Evolutionary conservation across 1,284 basidiomycete genomes (phyloP).

Genomic region (Ustilago xerochloae): DNA sequence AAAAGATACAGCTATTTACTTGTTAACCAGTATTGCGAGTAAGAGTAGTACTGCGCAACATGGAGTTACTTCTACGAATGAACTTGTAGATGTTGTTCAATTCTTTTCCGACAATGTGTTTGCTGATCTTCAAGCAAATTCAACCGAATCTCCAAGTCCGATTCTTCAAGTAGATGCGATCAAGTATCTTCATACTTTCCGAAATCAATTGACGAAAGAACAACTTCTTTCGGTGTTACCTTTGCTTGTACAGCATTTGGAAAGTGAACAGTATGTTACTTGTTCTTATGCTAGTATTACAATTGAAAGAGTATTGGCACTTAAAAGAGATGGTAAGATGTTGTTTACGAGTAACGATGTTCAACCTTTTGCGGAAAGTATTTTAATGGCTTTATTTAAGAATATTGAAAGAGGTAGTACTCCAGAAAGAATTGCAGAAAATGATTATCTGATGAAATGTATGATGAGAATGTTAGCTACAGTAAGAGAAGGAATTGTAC

Average conservation of each 20-base stretch:
- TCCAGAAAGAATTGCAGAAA: slow-evolving; percentile 94
- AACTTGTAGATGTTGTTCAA: slow-evolving; percentile 89
- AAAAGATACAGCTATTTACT: slow-evolving; percentile 95
- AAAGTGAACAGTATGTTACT: slow-evolving; percentile 68
- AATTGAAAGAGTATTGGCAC: slow-evolving; percentile 75
- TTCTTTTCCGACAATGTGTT: slow-evolving; percentile 95
- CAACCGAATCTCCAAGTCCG: slow-evolving; percentile 71
- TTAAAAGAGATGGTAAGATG: slow-evolving; percentile 75
- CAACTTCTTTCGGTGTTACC: slow-evolving; percentile 93
- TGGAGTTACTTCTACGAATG: slow-evolving; percentile 92
- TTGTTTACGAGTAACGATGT: slow-evolving; percentile 85
- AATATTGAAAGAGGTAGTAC: slow-evolving; percentile 86
- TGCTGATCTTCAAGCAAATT: slow-evolving; percentile 82
- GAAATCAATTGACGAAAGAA: slow-evolving; percentile 90
- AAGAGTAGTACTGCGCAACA: slow-evolving; percentile 78
- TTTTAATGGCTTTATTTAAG: slow-evolving; percentile 81
- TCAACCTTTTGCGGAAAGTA: slow-evolving; percentile 79
- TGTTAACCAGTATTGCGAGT: slow-evolving; percentile 90
- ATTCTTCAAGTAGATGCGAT: slow-evolving; percentile 97
- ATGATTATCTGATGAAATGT: slow-evolving; percentile 99
- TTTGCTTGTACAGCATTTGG: slow-evolving; percentile 84
- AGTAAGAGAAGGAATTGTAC: slow-evolving; percentile 80
- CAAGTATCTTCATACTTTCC: slow-evolving; percentile 77
- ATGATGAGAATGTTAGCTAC: slow-evolving; percentile 93
- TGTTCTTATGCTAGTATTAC: slow-evolving; percentile 70